These are phyloP conservation scores for Larix sibirica DNA, from an alignment of 83 land plant species.

Conservation along the genomic window DNA sequence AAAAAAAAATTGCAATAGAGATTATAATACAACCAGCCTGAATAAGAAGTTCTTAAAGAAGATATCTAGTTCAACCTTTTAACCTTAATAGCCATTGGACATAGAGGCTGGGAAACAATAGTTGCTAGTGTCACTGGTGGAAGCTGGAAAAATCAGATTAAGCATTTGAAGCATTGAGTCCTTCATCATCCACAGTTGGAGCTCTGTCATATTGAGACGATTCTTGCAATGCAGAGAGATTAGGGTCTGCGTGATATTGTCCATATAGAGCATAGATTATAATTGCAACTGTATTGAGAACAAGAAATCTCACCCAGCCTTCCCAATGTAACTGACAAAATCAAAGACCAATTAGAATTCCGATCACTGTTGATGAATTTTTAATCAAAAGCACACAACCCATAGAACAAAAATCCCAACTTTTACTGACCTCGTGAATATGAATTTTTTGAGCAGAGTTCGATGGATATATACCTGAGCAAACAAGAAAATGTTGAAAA, in stretches of 20 bases:
- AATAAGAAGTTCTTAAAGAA: neutral
- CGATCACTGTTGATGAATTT: neutral
- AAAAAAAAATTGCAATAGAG: neutral
- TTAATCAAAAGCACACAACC: neutral
- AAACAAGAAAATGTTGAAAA: constrained; percentile 88
- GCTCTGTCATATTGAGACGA: constrained; percentile 34
- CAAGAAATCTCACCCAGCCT: constrained; percentile 86
- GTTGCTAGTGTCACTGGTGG: neutral
- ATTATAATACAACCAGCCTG: neutral
- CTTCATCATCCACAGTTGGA: constrained; percentile 22
- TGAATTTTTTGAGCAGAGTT: neutral
- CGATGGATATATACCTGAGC: constrained; percentile 71
- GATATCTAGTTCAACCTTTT: neutral
- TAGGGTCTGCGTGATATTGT: constrained; percentile 75
- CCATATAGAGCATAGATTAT: constrained; percentile 80
- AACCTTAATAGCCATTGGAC: neutral
- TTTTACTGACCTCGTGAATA: neutral
- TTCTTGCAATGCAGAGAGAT: constrained; percentile 1
- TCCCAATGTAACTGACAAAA: constrained; percentile 86
- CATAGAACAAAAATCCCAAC: neutral
- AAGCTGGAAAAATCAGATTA: neutral
- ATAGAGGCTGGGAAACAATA: neutral
- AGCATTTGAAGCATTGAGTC: constrained; percentile 2
- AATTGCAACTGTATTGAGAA: constrained; percentile 57
- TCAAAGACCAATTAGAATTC: constrained; percentile 6